Percentiles rank a stretch among this genome's conserved stretches.
These are phyloP conservation scores for Umbellularia californica DNA, from an alignment of 164 flowering plant genomes.

Conservation along the genomic window DNA sequence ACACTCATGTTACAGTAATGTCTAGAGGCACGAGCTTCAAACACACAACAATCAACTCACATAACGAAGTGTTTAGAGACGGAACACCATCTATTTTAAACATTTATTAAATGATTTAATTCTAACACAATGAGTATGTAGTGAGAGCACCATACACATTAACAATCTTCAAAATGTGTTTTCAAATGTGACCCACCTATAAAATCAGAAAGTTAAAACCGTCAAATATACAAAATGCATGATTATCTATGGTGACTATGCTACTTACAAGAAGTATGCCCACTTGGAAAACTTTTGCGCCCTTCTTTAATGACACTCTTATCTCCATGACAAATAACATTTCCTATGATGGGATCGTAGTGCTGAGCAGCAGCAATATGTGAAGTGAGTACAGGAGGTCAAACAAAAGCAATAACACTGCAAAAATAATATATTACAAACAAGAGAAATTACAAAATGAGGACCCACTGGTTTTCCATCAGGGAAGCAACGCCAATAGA, in stretches of 20 bases:
- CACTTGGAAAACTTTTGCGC: constrained; percentile 91
- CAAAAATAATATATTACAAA: background rate
- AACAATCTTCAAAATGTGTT: background rate
- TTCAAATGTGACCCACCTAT: background rate
- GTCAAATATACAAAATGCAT: background rate
- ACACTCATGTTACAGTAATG: background rate
- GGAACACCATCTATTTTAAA: background rate
- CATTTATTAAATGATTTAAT: background rate
- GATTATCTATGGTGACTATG: background rate
- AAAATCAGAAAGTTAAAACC: background rate
- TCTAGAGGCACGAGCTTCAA: background rate
- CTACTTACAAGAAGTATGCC: constrained; percentile 82
- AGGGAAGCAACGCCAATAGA: constrained; percentile 88
- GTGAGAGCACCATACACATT: background rate
- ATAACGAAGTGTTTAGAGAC: no score
- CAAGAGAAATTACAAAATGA: background rate
- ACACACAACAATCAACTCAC: background rate
- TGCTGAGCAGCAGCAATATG: constrained; percentile 2
- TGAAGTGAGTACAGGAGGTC: background rate
- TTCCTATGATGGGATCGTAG: constrained; percentile 22
- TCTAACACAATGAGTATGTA: background rate
- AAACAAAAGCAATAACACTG: background rate
- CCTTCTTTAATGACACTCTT: constrained; percentile 74
- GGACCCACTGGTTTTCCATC: constrained; percentile 67
- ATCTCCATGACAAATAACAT: constrained; percentile 62